These are phyloP conservation scores for Fusarium tupiense DNA, from an alignment of 2,329 filamentous ascomycete species.

Conservation along the genomic window DNA sequence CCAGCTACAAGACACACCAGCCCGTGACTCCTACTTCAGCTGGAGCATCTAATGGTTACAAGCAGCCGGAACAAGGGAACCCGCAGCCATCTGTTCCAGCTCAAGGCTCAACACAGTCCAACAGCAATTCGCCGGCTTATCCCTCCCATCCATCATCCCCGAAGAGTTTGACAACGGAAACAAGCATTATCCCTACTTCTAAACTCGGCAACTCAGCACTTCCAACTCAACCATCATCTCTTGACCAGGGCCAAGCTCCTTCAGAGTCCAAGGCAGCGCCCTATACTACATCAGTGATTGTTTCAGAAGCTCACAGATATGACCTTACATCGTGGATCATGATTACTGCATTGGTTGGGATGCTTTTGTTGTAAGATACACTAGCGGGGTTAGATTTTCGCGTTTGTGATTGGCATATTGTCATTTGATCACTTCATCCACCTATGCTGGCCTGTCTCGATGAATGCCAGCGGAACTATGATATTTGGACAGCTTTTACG, in stretches of 20 bases:
- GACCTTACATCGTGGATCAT: not conserved
- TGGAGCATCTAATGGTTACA: not conserved
- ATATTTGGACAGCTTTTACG: too few species aligned
- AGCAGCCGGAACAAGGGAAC: not conserved
- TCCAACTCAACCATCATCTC: not conserved
- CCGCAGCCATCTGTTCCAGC: not conserved
- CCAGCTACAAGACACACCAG: not conserved
- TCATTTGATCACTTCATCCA: too few species aligned
- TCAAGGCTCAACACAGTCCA: not conserved
- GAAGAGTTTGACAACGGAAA: not conserved
- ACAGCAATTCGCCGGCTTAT: fast-evolving
- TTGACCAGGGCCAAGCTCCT: fast-evolving
- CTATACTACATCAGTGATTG: not conserved
- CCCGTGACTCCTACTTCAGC: not conserved
- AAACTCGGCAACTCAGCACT: not conserved
- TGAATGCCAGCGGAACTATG: too few species aligned
- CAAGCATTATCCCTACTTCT: fast-evolving
- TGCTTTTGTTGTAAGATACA: not conserved
- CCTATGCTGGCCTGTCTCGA: too few species aligned
- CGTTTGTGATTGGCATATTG: too few species aligned
- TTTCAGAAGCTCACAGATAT: not conserved
- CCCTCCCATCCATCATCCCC: too few species aligned
- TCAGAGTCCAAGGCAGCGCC: not conserved
- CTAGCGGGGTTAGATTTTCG: too few species aligned
- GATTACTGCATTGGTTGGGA: not conserved